Conservation (phyloP, 169 alveolate species). For the Plasmodium gaboni region DNA sequence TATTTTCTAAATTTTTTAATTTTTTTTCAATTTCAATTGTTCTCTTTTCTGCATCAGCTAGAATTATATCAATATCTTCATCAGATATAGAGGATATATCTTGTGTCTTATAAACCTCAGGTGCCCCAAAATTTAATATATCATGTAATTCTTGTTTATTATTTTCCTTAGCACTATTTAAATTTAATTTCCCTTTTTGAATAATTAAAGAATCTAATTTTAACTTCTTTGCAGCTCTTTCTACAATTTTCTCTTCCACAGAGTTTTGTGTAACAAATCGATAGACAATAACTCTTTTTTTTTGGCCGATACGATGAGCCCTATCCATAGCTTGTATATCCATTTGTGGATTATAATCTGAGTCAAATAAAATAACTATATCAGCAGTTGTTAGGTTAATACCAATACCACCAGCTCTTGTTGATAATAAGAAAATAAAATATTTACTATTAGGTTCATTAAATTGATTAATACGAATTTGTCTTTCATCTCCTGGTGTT, state of each 20-base stretch:
- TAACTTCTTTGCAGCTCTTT: conserved; percentile 95
- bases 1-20: conserved; percentile 83
- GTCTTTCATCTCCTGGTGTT: conserved; percentile 97
- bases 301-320: conserved; percentile 99
- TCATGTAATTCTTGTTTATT: conserved; percentile 91
- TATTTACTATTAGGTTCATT: conserved; percentile 92
- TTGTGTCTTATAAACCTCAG: conserved; percentile 90
- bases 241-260: conserved; percentile 98
- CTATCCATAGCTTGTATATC: conserved; percentile 98
- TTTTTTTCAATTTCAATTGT: conserved; percentile 91
- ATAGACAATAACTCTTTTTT: conserved; percentile 96
- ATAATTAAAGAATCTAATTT: conserved; percentile 97
- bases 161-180: conserved; percentile 83
- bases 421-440: conserved; percentile 93
- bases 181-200: conserved; percentile 95
- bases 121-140: conserved; percentile 94
- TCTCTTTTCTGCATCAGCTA: conserved; percentile 91
- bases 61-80: conserved; percentile 91
- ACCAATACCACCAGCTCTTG: conserved; percentile 99
- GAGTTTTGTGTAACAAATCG: conserved; percentile 96
- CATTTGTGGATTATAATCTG: conserved; percentile 99
- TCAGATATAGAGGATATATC: conserved; percentile 88
- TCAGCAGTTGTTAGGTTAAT: conserved; percentile 97
- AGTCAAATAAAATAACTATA: conserved; percentile 96
- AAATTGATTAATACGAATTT: conserved; percentile 92